Conservation (phyloP, 352 stramenopile species). For the Phytopythium sindhum region DNA sequence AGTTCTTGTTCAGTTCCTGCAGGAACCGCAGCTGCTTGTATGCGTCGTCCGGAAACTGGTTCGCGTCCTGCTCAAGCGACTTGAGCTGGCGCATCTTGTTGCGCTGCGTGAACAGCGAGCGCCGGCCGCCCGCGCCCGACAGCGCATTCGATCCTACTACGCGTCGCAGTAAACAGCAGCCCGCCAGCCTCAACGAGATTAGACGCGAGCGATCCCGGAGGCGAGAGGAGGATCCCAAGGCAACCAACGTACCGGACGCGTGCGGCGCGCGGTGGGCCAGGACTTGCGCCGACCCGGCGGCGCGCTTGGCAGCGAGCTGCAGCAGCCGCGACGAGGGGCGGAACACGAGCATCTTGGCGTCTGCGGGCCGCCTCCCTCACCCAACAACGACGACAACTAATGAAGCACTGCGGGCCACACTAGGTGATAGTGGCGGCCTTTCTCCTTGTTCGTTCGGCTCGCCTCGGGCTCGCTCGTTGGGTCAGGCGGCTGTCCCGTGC, state of each 20-base stretch:
- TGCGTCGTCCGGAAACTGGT: slow-evolving; percentile 67
- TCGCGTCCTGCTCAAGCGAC: slow-evolving; percentile 78
- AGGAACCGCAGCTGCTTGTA: slow-evolving; percentile 80
- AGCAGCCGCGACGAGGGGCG: slow-evolving; percentile 34
- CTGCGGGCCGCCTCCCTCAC: background rate
- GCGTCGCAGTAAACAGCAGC: background rate
- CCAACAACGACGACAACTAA: background rate
- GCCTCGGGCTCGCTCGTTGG: no score
- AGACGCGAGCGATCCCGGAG: no score
- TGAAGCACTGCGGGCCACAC: no score
- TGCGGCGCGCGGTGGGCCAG: background rate
- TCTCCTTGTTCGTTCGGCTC: background rate
- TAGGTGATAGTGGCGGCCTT: no score
- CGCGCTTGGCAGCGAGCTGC: slow-evolving; percentile 20
- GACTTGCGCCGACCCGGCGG: slow-evolving; percentile 6
- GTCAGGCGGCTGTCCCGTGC: no score
- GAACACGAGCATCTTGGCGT: slow-evolving; percentile 36
- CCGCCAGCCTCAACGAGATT: no score
- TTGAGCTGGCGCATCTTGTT: slow-evolving; percentile 82
- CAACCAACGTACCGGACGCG: background rate
- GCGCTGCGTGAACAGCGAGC: slow-evolving; percentile 74
- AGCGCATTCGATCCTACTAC: background rate
- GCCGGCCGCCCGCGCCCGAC: slow-evolving; percentile 17
- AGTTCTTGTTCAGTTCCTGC: slow-evolving; percentile 86
- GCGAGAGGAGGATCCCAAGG: background rate